Base-by-base conservation (phyloP, 495 filamentous ascomycete genomes). In the Penicillium diatomitis region DNA sequence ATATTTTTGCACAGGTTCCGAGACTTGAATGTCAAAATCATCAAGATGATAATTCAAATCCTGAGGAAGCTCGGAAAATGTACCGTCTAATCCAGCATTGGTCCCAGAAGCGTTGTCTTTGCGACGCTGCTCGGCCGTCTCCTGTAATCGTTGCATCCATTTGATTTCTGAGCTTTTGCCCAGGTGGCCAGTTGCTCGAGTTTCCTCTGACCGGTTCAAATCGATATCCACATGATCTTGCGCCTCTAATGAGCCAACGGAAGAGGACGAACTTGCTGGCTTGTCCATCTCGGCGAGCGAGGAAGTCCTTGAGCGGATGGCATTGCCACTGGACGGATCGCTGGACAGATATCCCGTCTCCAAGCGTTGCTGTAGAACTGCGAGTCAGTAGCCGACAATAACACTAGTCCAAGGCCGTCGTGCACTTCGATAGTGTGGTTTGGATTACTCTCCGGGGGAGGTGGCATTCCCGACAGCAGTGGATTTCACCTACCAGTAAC, bases 111-210 rank as follows among this genome's bases (percentile, higher is more conserved):
- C 50, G 49, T 12, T 58, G 52, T 38, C 59, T 36, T 41, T 41
- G 28, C 40, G 40, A 30, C 40, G 40, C 1, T 31, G 28, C 10
- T 41, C 40, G 5, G 40, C 40, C 31, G 40, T 30, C 28, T 41
- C 30, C 35, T 64, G 53, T 0, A 68, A 48, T 20, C 61, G 59
- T 54, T 76, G 74, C 46, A 82, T 70, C 81, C 82, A 84, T n/a
- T 66, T 65, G n/a, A 83, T 64, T 41, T 81, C 78, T 2, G 80
- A 84, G 44, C 71, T 77, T 47, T 80, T 81, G 20, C 81, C 81
- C 47, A 82, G 61, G 50, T 71, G 82, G 0, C 81, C 81, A 9
- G 73, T 81, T 0, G 71, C 65, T 28, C 67, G 54, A n/a, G 65
- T 60, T 34, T 57, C 50, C 41, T 74, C 65, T 30, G 61, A 70